Percentiles rank a stretch among this genome's conserved stretches.
Conservation (phyloP, 768 basidiomycete genomes). For the Ramaria sp. region DNA sequence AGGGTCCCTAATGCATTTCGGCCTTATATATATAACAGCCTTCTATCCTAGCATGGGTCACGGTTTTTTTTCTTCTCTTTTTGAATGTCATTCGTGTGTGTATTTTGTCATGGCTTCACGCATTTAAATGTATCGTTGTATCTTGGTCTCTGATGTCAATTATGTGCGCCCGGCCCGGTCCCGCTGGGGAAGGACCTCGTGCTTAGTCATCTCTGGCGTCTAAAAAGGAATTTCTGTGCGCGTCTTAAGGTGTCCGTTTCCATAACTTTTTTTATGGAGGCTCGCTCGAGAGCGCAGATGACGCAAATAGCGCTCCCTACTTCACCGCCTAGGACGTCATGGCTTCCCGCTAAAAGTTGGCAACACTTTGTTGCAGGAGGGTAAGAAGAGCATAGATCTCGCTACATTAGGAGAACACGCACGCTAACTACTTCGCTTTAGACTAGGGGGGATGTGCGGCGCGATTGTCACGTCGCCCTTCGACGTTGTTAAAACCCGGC, state of each 20-base stretch:
- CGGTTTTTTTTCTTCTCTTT: too few species aligned
- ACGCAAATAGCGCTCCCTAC: background rate
- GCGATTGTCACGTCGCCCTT: slow-evolving; percentile 95
- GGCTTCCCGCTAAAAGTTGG: slow-evolving; percentile 67
- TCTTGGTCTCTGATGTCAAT: too few species aligned
- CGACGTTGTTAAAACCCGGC: slow-evolving; percentile 94
- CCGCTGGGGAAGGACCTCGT: too few species aligned
- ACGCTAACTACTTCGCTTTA: slow-evolving; percentile 19
- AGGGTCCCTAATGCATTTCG: too few species aligned
- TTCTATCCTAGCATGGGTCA: too few species aligned
- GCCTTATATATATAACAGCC: too few species aligned
- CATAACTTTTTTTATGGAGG: background rate
- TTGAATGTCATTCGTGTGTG: too few species aligned
- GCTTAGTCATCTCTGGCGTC: too few species aligned
- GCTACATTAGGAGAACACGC: background rate
- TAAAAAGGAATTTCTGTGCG: background rate
- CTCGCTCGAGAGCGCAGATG: background rate
- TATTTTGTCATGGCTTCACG: too few species aligned
- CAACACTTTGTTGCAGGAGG: slow-evolving; percentile 81
- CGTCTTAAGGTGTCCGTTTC: background rate
- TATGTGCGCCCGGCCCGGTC: too few species aligned
- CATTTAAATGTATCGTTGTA: too few species aligned
- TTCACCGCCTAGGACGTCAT: background rate
- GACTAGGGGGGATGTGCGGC: slow-evolving; percentile 95
- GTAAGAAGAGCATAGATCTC: slow-evolving; percentile 38